phyloP scores from a whole-genome alignment of 2,329 filamentous ascomycete species.

The Cladosporium velox region DNA sequence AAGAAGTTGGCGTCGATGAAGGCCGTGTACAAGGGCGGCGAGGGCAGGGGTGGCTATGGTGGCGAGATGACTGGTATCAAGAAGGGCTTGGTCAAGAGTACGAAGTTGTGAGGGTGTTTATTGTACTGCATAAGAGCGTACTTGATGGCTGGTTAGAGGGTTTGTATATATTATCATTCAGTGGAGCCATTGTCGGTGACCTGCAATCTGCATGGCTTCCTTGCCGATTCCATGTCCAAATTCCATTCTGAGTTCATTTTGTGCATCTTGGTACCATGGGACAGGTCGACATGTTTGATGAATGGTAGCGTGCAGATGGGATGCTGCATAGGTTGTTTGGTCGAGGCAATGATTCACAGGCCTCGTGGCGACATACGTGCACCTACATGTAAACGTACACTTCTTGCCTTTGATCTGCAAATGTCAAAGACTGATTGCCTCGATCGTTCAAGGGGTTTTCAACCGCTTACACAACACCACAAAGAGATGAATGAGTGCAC shows the following conservation, averaged over 20 bases:
- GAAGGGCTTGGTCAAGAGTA: constrained; percentile 86
- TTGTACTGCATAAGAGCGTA: not conserved
- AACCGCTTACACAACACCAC: too few species aligned
- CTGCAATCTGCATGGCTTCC: not conserved
- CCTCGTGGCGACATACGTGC: too few species aligned
- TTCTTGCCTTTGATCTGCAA: too few species aligned
- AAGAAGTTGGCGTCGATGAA: constrained; percentile 93
- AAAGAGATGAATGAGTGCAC: too few species aligned
- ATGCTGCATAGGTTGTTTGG: too few species aligned
- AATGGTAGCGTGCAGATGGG: not conserved
- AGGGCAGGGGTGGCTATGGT: constrained; percentile 80
- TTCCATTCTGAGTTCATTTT: not conserved
- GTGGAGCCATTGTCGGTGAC: not conserved
- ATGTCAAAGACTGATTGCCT: too few species aligned
- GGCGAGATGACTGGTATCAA: constrained; percentile 97
- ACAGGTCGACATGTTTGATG: not conserved
- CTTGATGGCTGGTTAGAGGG: not conserved
- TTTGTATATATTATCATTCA: constrained; percentile 7
- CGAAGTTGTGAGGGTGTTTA: constrained; percentile 67
- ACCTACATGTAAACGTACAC: too few species aligned
- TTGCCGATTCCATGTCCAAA: not conserved
- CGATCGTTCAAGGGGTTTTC: too few species aligned
- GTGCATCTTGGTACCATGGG: not conserved
- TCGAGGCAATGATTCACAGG: too few species aligned
- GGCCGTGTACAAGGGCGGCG: constrained; percentile 80